Conservation (phyloP, 2,329 filamentous ascomycete genomes). For the Hypoxylon sp. region DNA sequence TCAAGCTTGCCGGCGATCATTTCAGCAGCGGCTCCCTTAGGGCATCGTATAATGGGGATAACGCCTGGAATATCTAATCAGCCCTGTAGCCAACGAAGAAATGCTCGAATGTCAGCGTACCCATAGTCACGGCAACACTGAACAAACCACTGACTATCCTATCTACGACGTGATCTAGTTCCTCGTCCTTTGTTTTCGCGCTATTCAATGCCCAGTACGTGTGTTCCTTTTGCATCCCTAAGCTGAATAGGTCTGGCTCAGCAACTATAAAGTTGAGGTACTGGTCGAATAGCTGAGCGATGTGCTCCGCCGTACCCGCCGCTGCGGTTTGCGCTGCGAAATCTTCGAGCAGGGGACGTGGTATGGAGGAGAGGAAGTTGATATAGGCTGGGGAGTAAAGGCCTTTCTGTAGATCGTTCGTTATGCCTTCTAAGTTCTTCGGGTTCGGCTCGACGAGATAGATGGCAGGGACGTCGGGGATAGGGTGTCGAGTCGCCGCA, state of each 20-base stretch:
- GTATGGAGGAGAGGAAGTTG: constrained; percentile 96
- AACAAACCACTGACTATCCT: constrained; percentile 96
- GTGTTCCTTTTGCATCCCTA: constrained; percentile 91
- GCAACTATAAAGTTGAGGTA: constrained; percentile 98
- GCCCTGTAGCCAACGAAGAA: background rate
- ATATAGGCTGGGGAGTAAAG: constrained; percentile 95
- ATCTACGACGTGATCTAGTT: constrained; percentile 89
- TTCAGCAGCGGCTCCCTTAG: constrained; percentile 92
- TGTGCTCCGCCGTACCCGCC: constrained; percentile 87
- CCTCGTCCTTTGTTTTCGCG: constrained; percentile 88
- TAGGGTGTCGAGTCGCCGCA: constrained; percentile 84
- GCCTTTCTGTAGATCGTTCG: constrained; percentile 85
- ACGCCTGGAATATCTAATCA: constrained; percentile 69
- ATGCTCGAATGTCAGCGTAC: constrained; percentile 61
- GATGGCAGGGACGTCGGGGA: constrained; percentile 95
- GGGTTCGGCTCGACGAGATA: constrained; percentile 94
- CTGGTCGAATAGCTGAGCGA: constrained; percentile 94
- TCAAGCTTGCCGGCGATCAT: constrained; percentile 95
- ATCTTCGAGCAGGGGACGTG: constrained; percentile 90
- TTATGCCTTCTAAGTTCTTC: constrained; percentile 85
- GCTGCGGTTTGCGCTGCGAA: constrained; percentile 91
- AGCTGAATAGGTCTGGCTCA: constrained; percentile 93
- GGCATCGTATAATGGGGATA: constrained; percentile 95
- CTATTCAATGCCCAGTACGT: constrained; percentile 98
- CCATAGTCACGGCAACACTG: constrained; percentile 98